These are phyloP conservation scores for Garcia nutans DNA, from an alignment of 345 rosid species.

Conservation along the genomic window DNA sequence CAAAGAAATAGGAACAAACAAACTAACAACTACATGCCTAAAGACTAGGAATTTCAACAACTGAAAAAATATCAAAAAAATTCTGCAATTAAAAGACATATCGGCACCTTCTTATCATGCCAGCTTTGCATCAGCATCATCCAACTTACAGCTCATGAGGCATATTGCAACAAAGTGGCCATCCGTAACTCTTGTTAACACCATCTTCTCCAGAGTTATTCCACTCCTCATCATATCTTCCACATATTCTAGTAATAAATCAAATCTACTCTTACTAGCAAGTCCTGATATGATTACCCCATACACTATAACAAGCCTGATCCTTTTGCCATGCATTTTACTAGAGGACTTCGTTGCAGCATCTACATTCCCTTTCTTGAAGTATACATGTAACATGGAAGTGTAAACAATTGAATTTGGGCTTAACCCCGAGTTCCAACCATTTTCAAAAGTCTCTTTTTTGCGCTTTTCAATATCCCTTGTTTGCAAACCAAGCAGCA, in stretches of 20 bases:
- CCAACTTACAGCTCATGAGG: too few species aligned
- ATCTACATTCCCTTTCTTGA: conserved; percentile 31
- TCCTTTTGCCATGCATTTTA: conserved; percentile 35
- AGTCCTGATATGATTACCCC: conserved; percentile 43
- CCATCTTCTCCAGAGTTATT: conserved; percentile 37
- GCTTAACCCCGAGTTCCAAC: conserved; percentile 27
- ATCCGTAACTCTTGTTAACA: conserved; percentile 41
- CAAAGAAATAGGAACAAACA: too few species aligned
- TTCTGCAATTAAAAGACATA: too few species aligned
- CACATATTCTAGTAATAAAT: conserved; percentile 25
- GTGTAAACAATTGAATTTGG: conserved; percentile 40
- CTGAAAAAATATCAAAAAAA: too few species aligned
- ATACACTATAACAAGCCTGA: conserved; percentile 36
- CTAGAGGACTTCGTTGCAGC: conserved; percentile 37
- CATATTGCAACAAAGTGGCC: conserved; percentile 20
- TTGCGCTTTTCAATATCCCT: conserved; percentile 40
- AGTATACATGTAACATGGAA: conserved; percentile 36
- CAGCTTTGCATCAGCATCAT: too few species aligned
- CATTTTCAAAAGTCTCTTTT: conserved; percentile 30
- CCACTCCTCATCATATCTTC: conserved; percentile 37
- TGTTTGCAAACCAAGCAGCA: conserved; percentile 37
- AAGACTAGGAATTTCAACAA: too few species aligned
- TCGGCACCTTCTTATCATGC: too few species aligned
- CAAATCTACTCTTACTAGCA: conserved; percentile 32
- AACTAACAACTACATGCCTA: too few species aligned